A percentile compares a stretch with the other conserved stretches of the same genome.
These are phyloP conservation scores for Talaromyces pinophilus DNA, from an alignment of 2,329 filamentous ascomycete species.

Conservation along the genomic window DNA sequence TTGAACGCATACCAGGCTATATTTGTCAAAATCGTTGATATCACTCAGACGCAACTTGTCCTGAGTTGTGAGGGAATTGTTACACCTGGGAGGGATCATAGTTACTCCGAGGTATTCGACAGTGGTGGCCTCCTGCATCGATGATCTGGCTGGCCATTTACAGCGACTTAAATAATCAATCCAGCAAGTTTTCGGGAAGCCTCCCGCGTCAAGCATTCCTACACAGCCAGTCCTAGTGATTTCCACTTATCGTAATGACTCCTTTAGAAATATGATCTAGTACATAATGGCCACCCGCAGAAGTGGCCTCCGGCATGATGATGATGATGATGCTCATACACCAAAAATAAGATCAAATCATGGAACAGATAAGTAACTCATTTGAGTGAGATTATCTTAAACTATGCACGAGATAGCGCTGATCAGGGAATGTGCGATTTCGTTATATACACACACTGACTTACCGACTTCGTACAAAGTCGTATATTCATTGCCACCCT, in stretches of 20 bases:
- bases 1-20: conserved; percentile 11
- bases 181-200: neutral
- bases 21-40: neutral
- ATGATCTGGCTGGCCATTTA: conserved; percentile 17
- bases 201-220: conserved; percentile 7
- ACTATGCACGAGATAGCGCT: too few species aligned
- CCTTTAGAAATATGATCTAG: conserved; percentile 1
- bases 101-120: conserved; percentile 14
- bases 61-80: neutral
- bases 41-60: conserved; percentile 3
- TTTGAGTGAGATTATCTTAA: too few species aligned
- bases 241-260: conserved; percentile 2
- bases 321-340: conserved; percentile 9
- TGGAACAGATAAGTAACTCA: too few species aligned
- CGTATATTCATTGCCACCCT: too few species aligned
- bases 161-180: conserved; percentile 3
- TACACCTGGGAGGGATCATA: conserved; percentile 13
- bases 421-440: too few species aligned
- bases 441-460: too few species aligned
- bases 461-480: too few species aligned
- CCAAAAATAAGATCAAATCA: neutral
- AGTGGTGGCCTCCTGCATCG: conserved; percentile 7
- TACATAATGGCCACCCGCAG: conserved; percentile 1
- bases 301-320: conserved; percentile 10
- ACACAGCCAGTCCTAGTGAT: conserved; percentile 3